These are phyloP conservation scores for Talinum fruticosum DNA, from an alignment of 148 eudicot genomes.

Conservation along the genomic window DNA sequence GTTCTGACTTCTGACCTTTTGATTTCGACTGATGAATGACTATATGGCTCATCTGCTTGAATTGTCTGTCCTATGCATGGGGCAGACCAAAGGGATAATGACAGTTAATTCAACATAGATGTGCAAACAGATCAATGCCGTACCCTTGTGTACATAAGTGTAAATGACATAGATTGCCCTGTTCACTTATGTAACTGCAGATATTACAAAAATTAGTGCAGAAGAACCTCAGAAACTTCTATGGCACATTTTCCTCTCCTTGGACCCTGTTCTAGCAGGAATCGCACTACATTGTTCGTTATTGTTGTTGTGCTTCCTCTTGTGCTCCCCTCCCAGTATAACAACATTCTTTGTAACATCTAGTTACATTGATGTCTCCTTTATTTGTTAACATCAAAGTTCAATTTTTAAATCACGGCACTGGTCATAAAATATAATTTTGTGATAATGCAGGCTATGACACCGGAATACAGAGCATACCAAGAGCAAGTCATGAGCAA, in stretches of 20 bases:
- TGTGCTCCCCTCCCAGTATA: no score
- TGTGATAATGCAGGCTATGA: slow-evolving; percentile 55
- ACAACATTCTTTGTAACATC: no score
- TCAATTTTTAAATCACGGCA: no score
- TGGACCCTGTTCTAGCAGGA: no score
- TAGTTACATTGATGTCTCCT: no score
- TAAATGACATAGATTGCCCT: background rate
- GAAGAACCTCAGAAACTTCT: background rate
- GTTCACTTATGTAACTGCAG: background rate
- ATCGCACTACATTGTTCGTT: no score
- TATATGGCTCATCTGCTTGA: no score
- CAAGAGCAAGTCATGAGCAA: slow-evolving; percentile 98
- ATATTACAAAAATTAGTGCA: background rate
- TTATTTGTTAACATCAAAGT: no score
- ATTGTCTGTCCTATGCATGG: no score
- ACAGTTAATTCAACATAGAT: background rate
- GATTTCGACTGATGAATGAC: no score
- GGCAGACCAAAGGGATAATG: background rate
- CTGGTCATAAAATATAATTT: slow-evolving; percentile 5
- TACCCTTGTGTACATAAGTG: background rate
- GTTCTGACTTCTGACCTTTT: no score
- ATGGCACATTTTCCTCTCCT: background rate
- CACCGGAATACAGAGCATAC: slow-evolving; percentile 91
- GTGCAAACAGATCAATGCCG: background rate
- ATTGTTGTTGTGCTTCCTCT: no score